A percentile compares a stretch with the other conserved stretches of the same genome.
phyloP scores from a whole-genome alignment of 495 filamentous ascomycete genomes.

The Podospora fimiseda region DNA sequence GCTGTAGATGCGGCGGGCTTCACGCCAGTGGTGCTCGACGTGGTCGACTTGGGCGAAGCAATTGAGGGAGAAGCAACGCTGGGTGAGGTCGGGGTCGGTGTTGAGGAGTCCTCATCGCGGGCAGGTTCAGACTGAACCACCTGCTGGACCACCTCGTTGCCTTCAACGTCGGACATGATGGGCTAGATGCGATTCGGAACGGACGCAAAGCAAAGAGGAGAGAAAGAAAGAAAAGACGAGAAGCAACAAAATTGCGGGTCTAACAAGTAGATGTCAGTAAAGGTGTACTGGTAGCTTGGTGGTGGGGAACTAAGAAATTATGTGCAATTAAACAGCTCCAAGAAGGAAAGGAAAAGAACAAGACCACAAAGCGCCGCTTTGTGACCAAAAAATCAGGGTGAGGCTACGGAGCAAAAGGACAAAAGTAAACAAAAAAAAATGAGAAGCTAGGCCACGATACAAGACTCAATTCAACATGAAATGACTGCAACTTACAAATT shows the following conservation, averaged over 20 bases:
- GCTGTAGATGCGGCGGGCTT: slow-evolving; percentile 25
- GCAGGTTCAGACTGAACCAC: slow-evolving; percentile 20
- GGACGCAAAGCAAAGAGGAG: not conserved
- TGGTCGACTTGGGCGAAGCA: slow-evolving; percentile 16
- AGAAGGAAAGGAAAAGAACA: no score
- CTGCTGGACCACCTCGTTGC: slow-evolving; percentile 35
- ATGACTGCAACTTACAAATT: no score
- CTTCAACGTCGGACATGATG: slow-evolving; percentile 42
- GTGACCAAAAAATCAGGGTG: no score
- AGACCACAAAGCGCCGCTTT: no score
- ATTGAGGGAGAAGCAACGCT: not conserved
- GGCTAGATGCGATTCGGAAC: slow-evolving; percentile 5
- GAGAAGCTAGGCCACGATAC: no score
- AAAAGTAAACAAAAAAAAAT: no score
- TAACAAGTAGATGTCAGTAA: not conserved
- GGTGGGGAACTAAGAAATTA: slow-evolving; percentile 2
- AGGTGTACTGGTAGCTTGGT: not conserved
- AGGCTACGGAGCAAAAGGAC: no score
- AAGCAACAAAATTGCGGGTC: slow-evolving; percentile 1
- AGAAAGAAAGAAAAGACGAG: not conserved
- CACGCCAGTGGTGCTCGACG: slow-evolving; percentile 17
- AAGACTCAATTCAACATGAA: no score
- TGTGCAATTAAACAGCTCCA: slow-evolving; percentile 9
- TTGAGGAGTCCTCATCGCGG: slow-evolving; percentile 11
- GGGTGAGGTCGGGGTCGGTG: slow-evolving; percentile 8